phyloP scores from a whole-genome alignment of 306 rosid genomes.

The Gleditsia sinensis region DNA sequence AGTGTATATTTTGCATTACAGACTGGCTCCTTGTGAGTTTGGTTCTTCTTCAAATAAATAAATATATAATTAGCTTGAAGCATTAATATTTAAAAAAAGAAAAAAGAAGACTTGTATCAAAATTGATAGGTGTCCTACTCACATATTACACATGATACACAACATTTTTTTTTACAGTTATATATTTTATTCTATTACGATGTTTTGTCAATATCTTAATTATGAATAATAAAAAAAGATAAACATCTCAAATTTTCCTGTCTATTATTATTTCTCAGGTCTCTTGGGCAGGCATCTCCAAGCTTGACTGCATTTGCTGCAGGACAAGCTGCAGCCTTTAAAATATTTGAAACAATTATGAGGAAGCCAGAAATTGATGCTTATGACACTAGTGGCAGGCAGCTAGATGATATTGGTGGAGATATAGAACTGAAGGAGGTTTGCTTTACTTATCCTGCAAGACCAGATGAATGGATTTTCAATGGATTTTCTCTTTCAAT shows the following conservation, averaged over 20 bases:
- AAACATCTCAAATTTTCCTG: neutral
- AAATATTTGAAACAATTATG: slow-evolving; percentile 76
- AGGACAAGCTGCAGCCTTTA: slow-evolving; percentile 87
- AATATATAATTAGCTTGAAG: no score
- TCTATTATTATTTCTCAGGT: slow-evolving; percentile 42
- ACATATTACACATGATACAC: no score
- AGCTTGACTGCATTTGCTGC: slow-evolving; percentile 75
- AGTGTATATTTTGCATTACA: slow-evolving; percentile 58
- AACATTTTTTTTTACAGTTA: no score
- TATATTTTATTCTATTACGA: no score
- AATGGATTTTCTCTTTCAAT: slow-evolving; percentile 53
- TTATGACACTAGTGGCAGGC: slow-evolving; percentile 52
- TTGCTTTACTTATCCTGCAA: slow-evolving; percentile 41
- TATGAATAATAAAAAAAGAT: neutral
- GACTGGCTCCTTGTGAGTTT: slow-evolving; percentile 70
- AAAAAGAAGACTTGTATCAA: no score
- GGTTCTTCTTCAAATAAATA: neutral
- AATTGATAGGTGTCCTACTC: no score
- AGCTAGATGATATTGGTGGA: slow-evolving; percentile 50
- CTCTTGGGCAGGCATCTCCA: slow-evolving; percentile 84
- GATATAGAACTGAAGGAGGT: slow-evolving; percentile 45
- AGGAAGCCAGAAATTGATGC: slow-evolving; percentile 79
- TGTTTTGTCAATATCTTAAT: no score
- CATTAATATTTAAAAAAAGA: no score
- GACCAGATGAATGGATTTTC: slow-evolving; percentile 37